A percentile compares a stretch with the other conserved stretches of the same genome.
phyloP scores from a whole-genome alignment of 805 yeast species.

The Candida adriatica region DNA sequence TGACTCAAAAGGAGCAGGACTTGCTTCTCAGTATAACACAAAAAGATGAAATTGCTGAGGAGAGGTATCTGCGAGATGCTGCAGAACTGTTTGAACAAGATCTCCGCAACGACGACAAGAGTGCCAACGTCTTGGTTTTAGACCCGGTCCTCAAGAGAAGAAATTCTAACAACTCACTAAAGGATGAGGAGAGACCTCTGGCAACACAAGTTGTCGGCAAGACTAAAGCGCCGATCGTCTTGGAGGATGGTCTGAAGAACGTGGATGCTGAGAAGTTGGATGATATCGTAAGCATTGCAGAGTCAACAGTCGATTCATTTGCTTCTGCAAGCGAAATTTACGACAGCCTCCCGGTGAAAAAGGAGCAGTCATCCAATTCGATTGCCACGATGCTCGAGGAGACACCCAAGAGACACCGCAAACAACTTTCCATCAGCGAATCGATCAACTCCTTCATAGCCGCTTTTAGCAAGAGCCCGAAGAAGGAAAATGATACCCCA shows the following conservation, averaged over 20 bases:
- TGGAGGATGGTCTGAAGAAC: slow-evolving; percentile 16
- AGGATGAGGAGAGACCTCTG: slow-evolving; percentile 21
- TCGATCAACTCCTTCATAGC: slow-evolving; percentile 17
- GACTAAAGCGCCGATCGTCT: slow-evolving; percentile 9
- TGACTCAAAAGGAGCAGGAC: slow-evolving; percentile 18
- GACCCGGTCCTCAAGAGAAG: slow-evolving; percentile 23
- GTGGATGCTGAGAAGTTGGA: slow-evolving; percentile 2
- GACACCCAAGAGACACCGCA: slow-evolving; percentile 9
- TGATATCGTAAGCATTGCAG: slow-evolving; percentile 11
- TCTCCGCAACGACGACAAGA: slow-evolving; percentile 25
- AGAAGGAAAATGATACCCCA: slow-evolving; percentile 2
- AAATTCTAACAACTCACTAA: slow-evolving; percentile 18
- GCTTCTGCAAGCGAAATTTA: slow-evolving; percentile 19
- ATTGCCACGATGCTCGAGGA: slow-evolving; percentile 14
- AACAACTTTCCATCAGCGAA: slow-evolving; percentile 16
- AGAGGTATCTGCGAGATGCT: slow-evolving; percentile 23
- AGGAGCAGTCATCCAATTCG: slow-evolving; percentile 15
- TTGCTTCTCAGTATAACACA: slow-evolving; percentile 18
- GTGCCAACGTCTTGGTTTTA: slow-evolving; percentile 17
- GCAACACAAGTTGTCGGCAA: slow-evolving; percentile 10
- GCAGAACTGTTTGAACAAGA: slow-evolving; percentile 28
- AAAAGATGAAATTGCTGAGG: slow-evolving; percentile 19
- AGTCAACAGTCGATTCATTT: slow-evolving; percentile 17
- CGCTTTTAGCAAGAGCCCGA: slow-evolving; percentile 8
- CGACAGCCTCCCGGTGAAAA: slow-evolving; percentile 11